A percentile compares a stretch with the other conserved stretches of the same genome.
Conservation (phyloP, 1,284 basidiomycete species). For the Cryptococcus wingfieldii region DNA sequence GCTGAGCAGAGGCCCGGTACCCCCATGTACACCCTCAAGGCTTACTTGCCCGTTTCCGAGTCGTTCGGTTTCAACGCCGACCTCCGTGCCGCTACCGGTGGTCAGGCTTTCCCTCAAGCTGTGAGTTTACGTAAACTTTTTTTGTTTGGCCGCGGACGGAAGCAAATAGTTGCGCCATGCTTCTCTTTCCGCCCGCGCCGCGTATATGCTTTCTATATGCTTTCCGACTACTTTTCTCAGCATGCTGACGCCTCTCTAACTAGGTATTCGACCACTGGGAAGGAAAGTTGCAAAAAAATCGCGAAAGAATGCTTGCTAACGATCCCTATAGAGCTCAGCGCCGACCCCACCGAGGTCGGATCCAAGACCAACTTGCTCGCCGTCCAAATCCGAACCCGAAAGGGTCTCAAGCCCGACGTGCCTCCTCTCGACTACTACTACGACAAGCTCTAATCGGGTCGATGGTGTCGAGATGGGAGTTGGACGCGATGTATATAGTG, state of each 20-base stretch:
- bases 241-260: too few species aligned
- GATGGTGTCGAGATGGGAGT: too few species aligned
- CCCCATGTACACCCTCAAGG: constrained; percentile 99
- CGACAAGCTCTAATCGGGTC: constrained; percentile 66
- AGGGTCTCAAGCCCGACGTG: constrained; percentile 65
- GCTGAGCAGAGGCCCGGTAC: constrained; percentile 97
- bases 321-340: constrained; percentile 61
- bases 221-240: too few species aligned
- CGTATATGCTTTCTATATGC: too few species aligned
- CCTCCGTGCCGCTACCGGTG: constrained; percentile 84
- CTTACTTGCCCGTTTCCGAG: constrained; percentile 93
- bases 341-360: constrained; percentile 54
- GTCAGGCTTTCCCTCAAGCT: constrained; percentile 96
- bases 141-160: too few species aligned
- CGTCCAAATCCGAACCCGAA: constrained; percentile 62
- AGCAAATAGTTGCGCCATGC: too few species aligned
- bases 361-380: constrained; percentile 80
- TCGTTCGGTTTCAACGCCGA: constrained; percentile 99
- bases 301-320: too few species aligned
- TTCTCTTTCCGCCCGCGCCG: too few species aligned
- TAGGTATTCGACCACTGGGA: constrained; percentile 45
- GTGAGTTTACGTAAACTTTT: too few species aligned
- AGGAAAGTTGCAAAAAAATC: too few species aligned
- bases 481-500: too few species aligned
- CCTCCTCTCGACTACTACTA: constrained; percentile 78